Conservation (phyloP, 1,284 basidiomycete species). For the Neonothopanus nambi region DNA sequence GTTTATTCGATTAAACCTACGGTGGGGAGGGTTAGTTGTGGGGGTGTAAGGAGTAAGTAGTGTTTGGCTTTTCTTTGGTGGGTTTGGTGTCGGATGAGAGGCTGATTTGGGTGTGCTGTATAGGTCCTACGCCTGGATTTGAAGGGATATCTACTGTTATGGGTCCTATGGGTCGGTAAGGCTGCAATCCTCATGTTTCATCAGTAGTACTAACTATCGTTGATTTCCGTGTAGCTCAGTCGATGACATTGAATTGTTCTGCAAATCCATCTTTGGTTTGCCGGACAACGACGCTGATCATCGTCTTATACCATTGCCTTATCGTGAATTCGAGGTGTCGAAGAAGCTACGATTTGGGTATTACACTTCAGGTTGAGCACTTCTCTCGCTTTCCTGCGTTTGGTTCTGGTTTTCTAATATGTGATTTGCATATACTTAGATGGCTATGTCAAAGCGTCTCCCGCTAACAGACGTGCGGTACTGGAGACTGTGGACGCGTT, state of each 20-base stretch:
- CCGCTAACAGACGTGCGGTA: slow-evolving; percentile 79
- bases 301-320: slow-evolving; percentile 57
- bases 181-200: neutral
- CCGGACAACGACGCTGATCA: slow-evolving; percentile 36
- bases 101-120: neutral
- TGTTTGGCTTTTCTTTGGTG: neutral
- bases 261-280: slow-evolving; percentile 55
- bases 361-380: slow-evolving; percentile 60
- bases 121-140: slow-evolving; percentile 61
- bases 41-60: slow-evolving; percentile 48
- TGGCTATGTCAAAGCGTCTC: slow-evolving; percentile 68
- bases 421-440: slow-evolving; percentile 41
- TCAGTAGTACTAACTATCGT: neutral
- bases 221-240: slow-evolving; percentile 12
- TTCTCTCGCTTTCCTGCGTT: neutral
- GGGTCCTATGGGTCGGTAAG: slow-evolving; percentile 77
- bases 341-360: slow-evolving; percentile 72
- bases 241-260: slow-evolving; percentile 52
- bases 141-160: slow-evolving; percentile 60
- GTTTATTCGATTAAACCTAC: slow-evolving; percentile 81
- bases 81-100: neutral
- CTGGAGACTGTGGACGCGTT: slow-evolving; percentile 72
- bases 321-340: slow-evolving; percentile 53
- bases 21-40: slow-evolving; percentile 47
- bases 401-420: slow-evolving; percentile 3